Base-by-base conservation (phyloP, 2,329 filamentous ascomycete species). In the Aspergillus unguis region DNA sequence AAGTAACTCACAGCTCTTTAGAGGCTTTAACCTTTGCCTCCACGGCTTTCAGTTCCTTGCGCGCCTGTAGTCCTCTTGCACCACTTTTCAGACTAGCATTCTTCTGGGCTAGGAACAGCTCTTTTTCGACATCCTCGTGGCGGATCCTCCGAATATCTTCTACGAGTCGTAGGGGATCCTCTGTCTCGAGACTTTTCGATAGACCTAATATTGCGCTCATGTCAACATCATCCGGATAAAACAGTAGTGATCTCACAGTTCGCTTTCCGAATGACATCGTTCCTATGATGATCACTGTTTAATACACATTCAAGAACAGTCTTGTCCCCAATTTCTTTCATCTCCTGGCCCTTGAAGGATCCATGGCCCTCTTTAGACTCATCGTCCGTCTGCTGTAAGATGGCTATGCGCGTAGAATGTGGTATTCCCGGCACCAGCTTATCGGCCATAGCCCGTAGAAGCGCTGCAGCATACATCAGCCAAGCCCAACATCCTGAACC, bases 351-450 rank as follows among this genome's bases (percentile, higher is more conserved):
- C 5, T 62, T 56, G 40, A 66, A 56, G 60, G 64, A n/a, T 23
- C 10, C n/a, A 10, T 33, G 26, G 26, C 41, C 47, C 5, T 62
- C 57, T 42, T 66, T 54, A 59, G 65, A 58, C 8, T 73, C 66
- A 3, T 66, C 69, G 10, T 78, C 71, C 0, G 84, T 88, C 70
- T 91, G 87, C 59, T 89, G 86, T 9, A 91, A 68, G 43, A 90
- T 82, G 0, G 85, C 79, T 40, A 90, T 79, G 25, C 84, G 79
- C 0, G 84, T 83, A 29, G 80, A 75, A 58, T 86, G 80, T 0
- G 86, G 83, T 36, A 91, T 85, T 0, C 88, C 89, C 0, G 90
- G 88, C 11, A 95, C 87, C 32, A 91, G 77, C 62, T 89, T 89
- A 56, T 90, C 85, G 4, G 85, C 86, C 59, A 95, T 85, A 1